These are phyloP conservation scores for Cyberlindnera xishuangbannaensis DNA, from an alignment of 805 yeast species.

Conservation along the genomic window DNA sequence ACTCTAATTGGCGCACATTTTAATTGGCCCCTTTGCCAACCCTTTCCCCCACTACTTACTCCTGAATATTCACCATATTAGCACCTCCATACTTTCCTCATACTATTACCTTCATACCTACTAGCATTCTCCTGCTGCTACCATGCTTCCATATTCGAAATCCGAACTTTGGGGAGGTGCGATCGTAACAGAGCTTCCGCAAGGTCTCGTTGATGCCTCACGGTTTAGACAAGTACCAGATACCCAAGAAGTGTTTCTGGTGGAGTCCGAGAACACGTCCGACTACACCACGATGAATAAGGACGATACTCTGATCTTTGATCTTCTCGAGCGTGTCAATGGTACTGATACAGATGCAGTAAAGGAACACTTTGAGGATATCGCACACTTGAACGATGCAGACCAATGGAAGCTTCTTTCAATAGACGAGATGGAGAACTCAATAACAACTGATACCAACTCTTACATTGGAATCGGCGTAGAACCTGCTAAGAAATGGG, in stretches of 20 bases:
- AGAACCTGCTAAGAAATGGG: slow-evolving; percentile 50
- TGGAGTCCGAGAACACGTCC: slow-evolving; percentile 27
- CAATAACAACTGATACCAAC: slow-evolving; percentile 12
- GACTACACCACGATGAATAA: slow-evolving; percentile 30
- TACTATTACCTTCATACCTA: neutral
- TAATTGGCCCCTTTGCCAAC: too few relatives aligned
- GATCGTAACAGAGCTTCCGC: slow-evolving; percentile 52
- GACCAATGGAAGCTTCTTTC: slow-evolving; percentile 29
- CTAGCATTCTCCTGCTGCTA: too few relatives aligned
- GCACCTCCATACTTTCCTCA: neutral
- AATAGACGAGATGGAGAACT: slow-evolving; percentile 13
- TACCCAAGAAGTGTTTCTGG: slow-evolving; percentile 85
- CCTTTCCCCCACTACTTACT: too few relatives aligned
- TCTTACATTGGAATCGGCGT: slow-evolving; percentile 31
- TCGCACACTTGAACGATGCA: slow-evolving; percentile 39
- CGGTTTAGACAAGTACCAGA: slow-evolving; percentile 81
- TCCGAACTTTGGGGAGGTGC: slow-evolving; percentile 78
- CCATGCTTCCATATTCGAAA: too few relatives aligned
- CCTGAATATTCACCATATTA: too few relatives aligned
- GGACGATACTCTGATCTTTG: slow-evolving; percentile 59
- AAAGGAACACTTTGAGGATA: slow-evolving; percentile 49
- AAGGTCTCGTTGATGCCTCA: slow-evolving; percentile 68
- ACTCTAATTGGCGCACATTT: too few relatives aligned
- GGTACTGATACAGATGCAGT: slow-evolving; percentile 37
- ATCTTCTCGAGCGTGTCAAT: slow-evolving; percentile 49